Base-by-base conservation (phyloP, 176 grass and related monocot species). In the Tuctoria greenei region DNA sequence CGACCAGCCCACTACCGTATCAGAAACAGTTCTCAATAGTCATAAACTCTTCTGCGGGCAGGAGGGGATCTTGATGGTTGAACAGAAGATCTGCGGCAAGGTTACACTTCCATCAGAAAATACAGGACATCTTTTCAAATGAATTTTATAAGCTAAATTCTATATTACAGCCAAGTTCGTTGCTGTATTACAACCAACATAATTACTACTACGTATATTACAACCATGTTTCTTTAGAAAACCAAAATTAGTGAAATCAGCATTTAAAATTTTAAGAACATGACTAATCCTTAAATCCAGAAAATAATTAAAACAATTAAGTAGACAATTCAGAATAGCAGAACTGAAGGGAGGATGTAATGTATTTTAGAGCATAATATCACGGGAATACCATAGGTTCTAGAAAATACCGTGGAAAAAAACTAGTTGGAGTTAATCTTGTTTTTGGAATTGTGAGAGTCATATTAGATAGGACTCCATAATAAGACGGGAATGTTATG, bases 31-130 rank as follows among this genome's bases (percentile, higher is more conserved):
- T 47, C 8, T 16, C 2, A 5, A 40, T 79, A 79, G 50, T 67
- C 42, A 38, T 79, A 83, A 28, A 35, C 74, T 57, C 75, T 88
- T 61, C 75, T 68, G 27, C 67, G 79, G 15, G 55, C 26, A 23
- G 5, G 62, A 1, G 79, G 69, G 62, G 86, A 88, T 54, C 86
- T 87, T 55, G 80, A 58, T 18, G 64, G 54, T 23, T 34, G 72
- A 41, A 63, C 76, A 64, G 86, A 81, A 40, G 81, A 84, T 42
- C 81, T 67, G 81, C 71, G 75, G 64, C 28, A 37, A 1, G 55
- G 10, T 4, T 45, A 26, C 0, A 1, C 26, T 44, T 21, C 6
- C 11, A 21, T 83, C 63, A 79, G 25, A 73, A 54, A 54, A 10
- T n/a, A 45, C 25, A 67, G 1, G 14, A 52, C 1, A 61, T 2